Evolutionary conservation across 352 stramenopile genomes (phyloP), one percentile per base, ranked within the genome.

Genomic region (Pythium biforme): DNA sequence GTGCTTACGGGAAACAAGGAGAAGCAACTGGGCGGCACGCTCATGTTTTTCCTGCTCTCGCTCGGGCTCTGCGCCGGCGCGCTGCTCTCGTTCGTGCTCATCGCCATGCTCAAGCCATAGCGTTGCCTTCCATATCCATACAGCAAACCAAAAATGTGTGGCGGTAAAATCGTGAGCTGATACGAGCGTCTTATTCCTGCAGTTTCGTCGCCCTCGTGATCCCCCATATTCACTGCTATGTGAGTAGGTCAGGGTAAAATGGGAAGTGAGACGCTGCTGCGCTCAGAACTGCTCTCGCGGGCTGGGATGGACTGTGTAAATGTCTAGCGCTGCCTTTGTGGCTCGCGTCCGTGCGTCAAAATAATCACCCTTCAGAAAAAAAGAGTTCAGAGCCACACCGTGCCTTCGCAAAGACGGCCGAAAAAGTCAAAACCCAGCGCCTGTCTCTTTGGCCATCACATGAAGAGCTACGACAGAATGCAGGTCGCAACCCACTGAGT

Each of bases 1-100:
- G 39, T 83, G 26, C 75, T 90, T 22, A 64, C 55, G 29, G 75
- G 69, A 31, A 86, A 75, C 59, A 69, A 69, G 33, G 86, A 89
- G 47, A 93, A 93, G 51, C 81, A 91, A 53, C 47, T 91, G 20
- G 78, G 81, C 39, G 81, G 86, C 39, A 89, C 78, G 27, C 68
- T 92, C 68, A 91, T 95, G 80, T 92, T 92, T 68, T 91, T 93
- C 50, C 74, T 89, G 50, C 68, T 95, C 19, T 90, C 81, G 4
- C 62, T 90, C 9, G 86, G 86, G 14, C 75, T 93, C 55, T 90
- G 76, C 3, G 73, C 69, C 9, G 86, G 86, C 41, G 88, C 83
- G 43, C 71, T 94, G 64, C 82, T 90, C 64, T 90, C 81, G 22
- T 94, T 94, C 51, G 74, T 87, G 33, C 63, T 92, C 10, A 70